Evolutionary conservation across 805 yeast genomes (phyloP), one percentile per base, ranked within the genome.

Genomic region (Blastobotrys terrestris): DNA sequence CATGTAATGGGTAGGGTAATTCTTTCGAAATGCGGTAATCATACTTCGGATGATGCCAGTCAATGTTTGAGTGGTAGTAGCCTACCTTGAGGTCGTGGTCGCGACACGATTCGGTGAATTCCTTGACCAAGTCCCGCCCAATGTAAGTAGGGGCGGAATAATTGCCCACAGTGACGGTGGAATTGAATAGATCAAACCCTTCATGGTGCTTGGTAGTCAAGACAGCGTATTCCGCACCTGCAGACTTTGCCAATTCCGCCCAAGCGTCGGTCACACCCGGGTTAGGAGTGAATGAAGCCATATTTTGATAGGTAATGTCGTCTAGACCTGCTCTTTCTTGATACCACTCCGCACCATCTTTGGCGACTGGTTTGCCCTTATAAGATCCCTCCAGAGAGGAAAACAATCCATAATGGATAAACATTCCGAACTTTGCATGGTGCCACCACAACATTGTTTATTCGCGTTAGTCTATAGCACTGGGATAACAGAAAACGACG

Each of bases 201-300:
- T 56, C 60, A 43, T 56, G 60, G 48, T 56, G 60, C 52, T 56
- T 56, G 2, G 56, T 54, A 2, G 58, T 55, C 18, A 55, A 44
- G 4, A 56, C 60, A n/a, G 52, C 49, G 42, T 56, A 56, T 42
- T 54, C 41, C 31, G 53, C 46, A 13, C 60, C 60, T 2, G 56
- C 54, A 18, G 44, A 16, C 19, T 45, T 53, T 16, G 58, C 58
- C n/a, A 50, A 35, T 11, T 48, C 42, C 39, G 54, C 56, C 60
- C 60, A 56, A 11, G 22, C 35, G 11, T 50, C 52, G 39, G 55
- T 43, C n/a, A 50, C 44, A 5, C 35, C 35, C 8, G 35, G 5
- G 8, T 39, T 39, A 2, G 19, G 20, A 2, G 46, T n/a, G 22
- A 51, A 46, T 6, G 39, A 39, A 11, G 59, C 57, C 50, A 51